Evolutionary conservation across 2,329 filamentous ascomycete species (phyloP).

Genomic region (Talaromyces marneffei): DNA sequence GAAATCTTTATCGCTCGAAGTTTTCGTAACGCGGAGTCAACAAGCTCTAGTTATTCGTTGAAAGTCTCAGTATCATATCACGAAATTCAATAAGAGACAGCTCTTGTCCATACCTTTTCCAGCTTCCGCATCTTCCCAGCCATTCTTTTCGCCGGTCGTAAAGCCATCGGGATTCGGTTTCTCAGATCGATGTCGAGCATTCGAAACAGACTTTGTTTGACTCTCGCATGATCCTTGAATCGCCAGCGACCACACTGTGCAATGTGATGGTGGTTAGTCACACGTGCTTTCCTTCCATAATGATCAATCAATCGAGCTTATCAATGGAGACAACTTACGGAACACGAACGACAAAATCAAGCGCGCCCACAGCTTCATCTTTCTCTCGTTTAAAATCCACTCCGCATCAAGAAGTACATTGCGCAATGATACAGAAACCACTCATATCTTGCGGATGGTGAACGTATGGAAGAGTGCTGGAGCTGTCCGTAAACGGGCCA

Average conservation of each 20-base stretch:
- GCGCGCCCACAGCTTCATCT: slow-evolving; percentile 31
- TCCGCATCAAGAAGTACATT: slow-evolving; percentile 10
- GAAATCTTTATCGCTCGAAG: slow-evolving; percentile 27
- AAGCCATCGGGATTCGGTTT: slow-evolving; percentile 19
- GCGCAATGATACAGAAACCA: not conserved
- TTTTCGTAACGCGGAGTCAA: slow-evolving; percentile 27
- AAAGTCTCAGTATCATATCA: not conserved
- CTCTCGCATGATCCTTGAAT: slow-evolving; percentile 23
- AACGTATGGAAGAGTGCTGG: not conserved
- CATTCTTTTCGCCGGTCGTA: slow-evolving; percentile 19
- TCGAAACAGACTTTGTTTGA: slow-evolving; percentile 18
- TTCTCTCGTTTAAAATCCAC: slow-evolving; percentile 18
- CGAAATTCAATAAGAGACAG: not conserved
- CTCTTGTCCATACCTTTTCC: slow-evolving; percentile 28
- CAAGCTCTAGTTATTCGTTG: slow-evolving; percentile 23
- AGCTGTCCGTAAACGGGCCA: slow-evolving; percentile 7
- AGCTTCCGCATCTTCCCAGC: slow-evolving; percentile 17
- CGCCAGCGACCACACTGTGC: slow-evolving; percentile 29
- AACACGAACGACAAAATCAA: slow-evolving; percentile 30
- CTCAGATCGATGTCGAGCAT: slow-evolving; percentile 17
- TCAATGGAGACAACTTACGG: slow-evolving; percentile 23
- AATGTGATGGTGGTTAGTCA: not conserved
- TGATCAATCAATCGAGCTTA: slow-evolving; percentile 1
- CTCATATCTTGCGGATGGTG: not conserved
- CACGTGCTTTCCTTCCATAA: not conserved